A percentile compares a stretch with the other conserved stretches of the same genome.
These are phyloP conservation scores for Phialophora expanda DNA, from an alignment of 2,329 filamentous ascomycete genomes.

Conservation along the genomic window DNA sequence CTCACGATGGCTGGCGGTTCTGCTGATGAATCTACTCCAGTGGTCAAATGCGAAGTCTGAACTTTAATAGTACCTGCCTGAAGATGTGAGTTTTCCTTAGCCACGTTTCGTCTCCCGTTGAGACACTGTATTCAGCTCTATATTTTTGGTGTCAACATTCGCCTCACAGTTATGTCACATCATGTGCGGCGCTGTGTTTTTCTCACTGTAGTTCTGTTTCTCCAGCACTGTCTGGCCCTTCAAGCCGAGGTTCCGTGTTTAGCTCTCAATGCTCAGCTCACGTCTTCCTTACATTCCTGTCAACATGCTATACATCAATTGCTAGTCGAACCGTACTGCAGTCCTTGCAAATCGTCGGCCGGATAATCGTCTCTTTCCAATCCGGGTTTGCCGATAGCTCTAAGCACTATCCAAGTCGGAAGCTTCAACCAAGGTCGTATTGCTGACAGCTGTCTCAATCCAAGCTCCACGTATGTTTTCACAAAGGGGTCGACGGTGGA, in stretches of 20 bases:
- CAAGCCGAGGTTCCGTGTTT: not conserved
- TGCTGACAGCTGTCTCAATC: not conserved
- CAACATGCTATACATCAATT: not conserved
- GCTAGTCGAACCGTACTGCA: not conserved
- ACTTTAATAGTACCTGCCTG: not conserved
- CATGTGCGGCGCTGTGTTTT: not conserved
- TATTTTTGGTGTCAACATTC: not conserved
- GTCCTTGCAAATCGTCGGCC: not conserved
- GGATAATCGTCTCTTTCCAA: not conserved
- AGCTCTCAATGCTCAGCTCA: not conserved
- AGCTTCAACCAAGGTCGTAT: not conserved
- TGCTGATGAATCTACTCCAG: not conserved
- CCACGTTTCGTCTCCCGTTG: not conserved
- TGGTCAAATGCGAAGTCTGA: not conserved
- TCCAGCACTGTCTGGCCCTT: not conserved
- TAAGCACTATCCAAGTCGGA: not conserved
- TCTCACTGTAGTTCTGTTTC: not conserved
- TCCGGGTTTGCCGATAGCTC: not conserved
- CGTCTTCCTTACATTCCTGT: not conserved
- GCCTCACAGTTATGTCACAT: not conserved
- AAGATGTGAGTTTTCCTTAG: not conserved
- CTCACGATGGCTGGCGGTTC: not conserved
- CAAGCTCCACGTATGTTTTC: not conserved
- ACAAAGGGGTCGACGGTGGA: too few species aligned
- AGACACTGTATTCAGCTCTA: not conserved